phyloP scores from a whole-genome alignment of 2,329 filamentous ascomycete species.

The Fusarium drepaniforme region DNA sequence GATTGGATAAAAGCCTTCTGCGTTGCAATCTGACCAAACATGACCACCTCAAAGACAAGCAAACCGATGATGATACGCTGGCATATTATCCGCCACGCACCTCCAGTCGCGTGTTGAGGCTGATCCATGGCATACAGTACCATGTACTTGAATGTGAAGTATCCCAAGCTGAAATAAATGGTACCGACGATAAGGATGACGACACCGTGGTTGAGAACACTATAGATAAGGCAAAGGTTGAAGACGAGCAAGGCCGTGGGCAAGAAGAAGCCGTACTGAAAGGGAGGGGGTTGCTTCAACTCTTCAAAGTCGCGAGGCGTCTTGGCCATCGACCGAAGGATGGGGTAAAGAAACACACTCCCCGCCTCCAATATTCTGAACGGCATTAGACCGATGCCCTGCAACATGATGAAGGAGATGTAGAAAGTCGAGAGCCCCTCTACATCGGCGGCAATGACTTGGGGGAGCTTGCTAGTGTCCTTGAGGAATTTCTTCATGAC shows the following conservation, averaged over 20 bases:
- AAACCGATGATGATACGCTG: constrained; percentile 89
- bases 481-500: constrained; percentile 80
- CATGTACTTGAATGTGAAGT: constrained; percentile 97
- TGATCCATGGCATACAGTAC: constrained; percentile 98
- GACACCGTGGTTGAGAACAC: constrained; percentile 83
- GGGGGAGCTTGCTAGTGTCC: constrained; percentile 84
- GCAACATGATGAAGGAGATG: constrained; percentile 92
- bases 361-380: constrained; percentile 93
- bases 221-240: constrained; percentile 96
- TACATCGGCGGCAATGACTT: constrained; percentile 80
- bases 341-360: constrained; percentile 84
- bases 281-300: constrained; percentile 83
- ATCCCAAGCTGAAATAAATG: constrained; percentile 85
- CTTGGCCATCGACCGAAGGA: constrained; percentile 81
- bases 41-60: constrained; percentile 89
- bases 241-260: constrained; percentile 93
- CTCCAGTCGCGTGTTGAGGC: constrained; percentile 91
- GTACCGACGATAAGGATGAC: constrained; percentile 85
- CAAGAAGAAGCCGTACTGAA: constrained; percentile 96
- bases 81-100: constrained; percentile 97
- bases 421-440: constrained; percentile 86
- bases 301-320: constrained; percentile 92
- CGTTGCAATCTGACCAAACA: constrained; percentile 87
- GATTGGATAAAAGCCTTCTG: constrained; percentile 80
- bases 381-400: constrained; percentile 92